Evolutionary conservation across 495 filamentous ascomycete species (phyloP).

Genomic region (Tricharina praecox): DNA sequence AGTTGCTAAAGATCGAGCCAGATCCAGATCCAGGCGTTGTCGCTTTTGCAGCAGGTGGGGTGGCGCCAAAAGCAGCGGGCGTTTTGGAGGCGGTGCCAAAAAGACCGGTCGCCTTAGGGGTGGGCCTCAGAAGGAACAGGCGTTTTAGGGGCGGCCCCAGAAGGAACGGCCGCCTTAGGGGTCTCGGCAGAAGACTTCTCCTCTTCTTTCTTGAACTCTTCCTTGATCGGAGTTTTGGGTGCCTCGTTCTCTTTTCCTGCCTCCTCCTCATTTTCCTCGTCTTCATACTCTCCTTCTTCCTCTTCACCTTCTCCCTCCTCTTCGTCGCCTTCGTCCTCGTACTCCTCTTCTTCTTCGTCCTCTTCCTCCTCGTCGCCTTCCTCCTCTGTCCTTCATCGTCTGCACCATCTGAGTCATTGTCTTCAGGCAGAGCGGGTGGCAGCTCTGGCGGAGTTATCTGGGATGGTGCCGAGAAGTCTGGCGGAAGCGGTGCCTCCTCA

Average conservation of each 20-base stretch:
- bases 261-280: conserved; percentile 23
- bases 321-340: conserved; percentile 25
- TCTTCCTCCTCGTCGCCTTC: conserved; percentile 29
- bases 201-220: too few species aligned
- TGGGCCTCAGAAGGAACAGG: too few species aligned
- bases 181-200: too few species aligned
- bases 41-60: not conserved
- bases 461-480: conserved; percentile 35
- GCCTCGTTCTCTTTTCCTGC: conserved; percentile 37
- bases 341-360: conserved; percentile 28
- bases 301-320: conserved; percentile 28
- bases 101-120: conserved; percentile 33
- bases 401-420: conserved; percentile 6
- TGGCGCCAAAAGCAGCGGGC: too few species aligned
- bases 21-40: conserved; percentile 6
- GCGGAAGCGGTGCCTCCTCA: conserved; percentile 44
- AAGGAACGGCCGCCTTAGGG: too few species aligned
- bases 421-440: conserved; percentile 11
- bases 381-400: conserved; percentile 11
- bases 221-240: too few species aligned
- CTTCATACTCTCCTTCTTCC: conserved; percentile 12
- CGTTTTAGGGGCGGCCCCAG: too few species aligned
- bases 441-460: conserved; percentile 18
- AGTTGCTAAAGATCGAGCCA: too few species aligned
- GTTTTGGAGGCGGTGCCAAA: too few species aligned